Conservation (phyloP, 225 moss, liverwort and hornwort species). For the Ulota crispa region DNA sequence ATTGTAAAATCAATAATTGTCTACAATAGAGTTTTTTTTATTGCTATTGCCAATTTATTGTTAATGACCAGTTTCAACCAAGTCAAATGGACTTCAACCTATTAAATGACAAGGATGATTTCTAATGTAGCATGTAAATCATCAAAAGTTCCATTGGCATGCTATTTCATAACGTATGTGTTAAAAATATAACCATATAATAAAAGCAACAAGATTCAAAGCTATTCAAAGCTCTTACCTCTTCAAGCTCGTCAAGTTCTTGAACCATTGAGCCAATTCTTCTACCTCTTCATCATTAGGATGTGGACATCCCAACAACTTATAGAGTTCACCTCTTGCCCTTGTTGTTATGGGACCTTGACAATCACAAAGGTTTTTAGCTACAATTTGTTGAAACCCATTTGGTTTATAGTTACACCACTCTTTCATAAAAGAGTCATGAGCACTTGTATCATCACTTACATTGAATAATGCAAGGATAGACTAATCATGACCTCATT, state of each 20-base stretch:
- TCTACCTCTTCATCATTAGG: not conserved
- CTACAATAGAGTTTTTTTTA: too few relatives aligned
- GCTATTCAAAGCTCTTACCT: too few relatives aligned
- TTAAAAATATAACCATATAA: too few relatives aligned
- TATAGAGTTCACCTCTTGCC: not conserved
- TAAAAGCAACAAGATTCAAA: too few relatives aligned
- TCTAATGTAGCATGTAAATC: too few relatives aligned
- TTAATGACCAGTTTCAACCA: too few relatives aligned
- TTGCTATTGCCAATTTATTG: too few relatives aligned
- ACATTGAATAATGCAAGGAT: not conserved
- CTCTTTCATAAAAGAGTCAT: not conserved
- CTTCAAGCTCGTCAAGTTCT: not conserved
- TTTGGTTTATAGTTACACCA: not conserved
- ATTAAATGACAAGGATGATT: too few relatives aligned
- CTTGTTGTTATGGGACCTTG: fast-evolving
- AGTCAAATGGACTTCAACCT: too few relatives aligned
- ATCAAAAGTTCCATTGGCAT: too few relatives aligned
- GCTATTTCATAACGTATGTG: too few relatives aligned
- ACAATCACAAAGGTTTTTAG: not conserved
- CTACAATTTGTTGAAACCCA: not conserved
- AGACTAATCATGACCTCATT: not conserved
- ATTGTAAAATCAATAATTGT: too few relatives aligned
- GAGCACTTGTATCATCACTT: fast-evolving
- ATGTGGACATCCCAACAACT: not conserved
- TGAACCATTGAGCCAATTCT: not conserved